Conservation (phyloP, 1,284 basidiomycete species). For the Pulchroboletus neoregius region DNA sequence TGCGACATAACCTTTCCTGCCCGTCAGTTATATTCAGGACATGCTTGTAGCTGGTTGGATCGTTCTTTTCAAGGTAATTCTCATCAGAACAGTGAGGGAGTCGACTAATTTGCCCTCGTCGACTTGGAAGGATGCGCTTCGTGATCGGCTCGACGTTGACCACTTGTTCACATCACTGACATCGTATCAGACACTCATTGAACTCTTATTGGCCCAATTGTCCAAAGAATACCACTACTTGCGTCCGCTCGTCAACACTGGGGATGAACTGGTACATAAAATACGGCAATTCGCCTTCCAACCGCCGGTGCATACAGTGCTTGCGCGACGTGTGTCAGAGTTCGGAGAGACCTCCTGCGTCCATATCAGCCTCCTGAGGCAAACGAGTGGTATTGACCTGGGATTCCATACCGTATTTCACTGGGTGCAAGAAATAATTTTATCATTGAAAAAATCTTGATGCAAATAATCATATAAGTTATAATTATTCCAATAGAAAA, state of each 20-base stretch:
- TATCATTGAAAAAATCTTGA: too few relatives aligned
- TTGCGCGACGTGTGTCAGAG: conserved; percentile 28
- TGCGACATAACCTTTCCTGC: conserved; percentile 72
- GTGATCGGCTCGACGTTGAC: conserved; percentile 40
- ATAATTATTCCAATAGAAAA: too few relatives aligned
- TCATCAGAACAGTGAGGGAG: not conserved
- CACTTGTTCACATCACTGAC: conserved; percentile 2
- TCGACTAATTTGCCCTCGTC: conserved; percentile 26
- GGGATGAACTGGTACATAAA: conserved; percentile 22
- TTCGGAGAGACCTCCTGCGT: conserved; percentile 29
- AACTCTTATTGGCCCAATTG: conserved; percentile 43
- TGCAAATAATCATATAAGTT: too few relatives aligned
- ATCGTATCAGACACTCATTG: conserved; percentile 33
- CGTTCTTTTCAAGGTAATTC: conserved; percentile 40
- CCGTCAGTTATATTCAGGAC: conserved; percentile 59
- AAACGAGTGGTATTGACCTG: conserved; percentile 36
- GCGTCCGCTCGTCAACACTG: conserved; percentile 15
- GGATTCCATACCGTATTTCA: too few relatives aligned
- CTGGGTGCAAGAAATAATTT: too few relatives aligned
- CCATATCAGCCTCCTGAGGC: conserved; percentile 28
- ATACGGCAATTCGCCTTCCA: too few relatives aligned
- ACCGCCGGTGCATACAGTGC: conserved; percentile 27
- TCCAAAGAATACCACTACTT: conserved; percentile 27
- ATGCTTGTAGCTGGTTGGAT: conserved; percentile 52
- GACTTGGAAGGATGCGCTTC: conserved; percentile 48